Evolutionary conservation across 2,329 filamentous ascomycete genomes (phyloP).

Genomic region (Epichloe gansuensis): DNA sequence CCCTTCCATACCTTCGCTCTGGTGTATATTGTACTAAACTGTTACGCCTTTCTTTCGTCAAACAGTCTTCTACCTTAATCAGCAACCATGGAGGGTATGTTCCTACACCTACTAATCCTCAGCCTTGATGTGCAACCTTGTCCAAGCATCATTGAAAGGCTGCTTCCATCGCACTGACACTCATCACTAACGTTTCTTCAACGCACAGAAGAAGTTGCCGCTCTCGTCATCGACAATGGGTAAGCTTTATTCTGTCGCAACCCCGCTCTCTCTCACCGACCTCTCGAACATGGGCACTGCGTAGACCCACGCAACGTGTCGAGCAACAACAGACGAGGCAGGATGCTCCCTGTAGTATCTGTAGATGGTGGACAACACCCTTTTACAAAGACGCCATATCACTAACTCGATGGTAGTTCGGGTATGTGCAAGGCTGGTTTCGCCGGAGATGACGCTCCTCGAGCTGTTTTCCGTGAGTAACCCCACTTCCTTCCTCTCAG

Average conservation of each 20-base stretch:
- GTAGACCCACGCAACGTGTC: slow-evolving; percentile 5
- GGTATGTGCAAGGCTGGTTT: slow-evolving; percentile 99
- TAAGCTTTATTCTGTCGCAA: slow-evolving; percentile 46
- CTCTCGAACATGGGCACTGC: slow-evolving; percentile 11
- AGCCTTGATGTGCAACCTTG: neutral
- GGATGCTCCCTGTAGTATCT: neutral
- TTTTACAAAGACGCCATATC: slow-evolving; percentile 3
- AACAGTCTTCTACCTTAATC: slow-evolving; percentile 28
- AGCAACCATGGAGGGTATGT: slow-evolving; percentile 45
- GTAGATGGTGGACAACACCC: neutral
- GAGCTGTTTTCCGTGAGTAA: slow-evolving; percentile 98
- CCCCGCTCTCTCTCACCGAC: slow-evolving; percentile 25
- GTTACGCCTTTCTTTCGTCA: slow-evolving; percentile 9
- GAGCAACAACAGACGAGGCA: neutral
- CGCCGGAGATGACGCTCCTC: slow-evolving; percentile 99
- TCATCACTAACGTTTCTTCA: slow-evolving; percentile 30
- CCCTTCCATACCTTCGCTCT: neutral
- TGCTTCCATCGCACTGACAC: slow-evolving; percentile 4
- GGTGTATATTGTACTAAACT: slow-evolving; percentile 3
- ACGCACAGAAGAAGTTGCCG: slow-evolving; percentile 92
- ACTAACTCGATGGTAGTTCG: slow-evolving; percentile 57
- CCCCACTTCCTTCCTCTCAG: slow-evolving; percentile 21
- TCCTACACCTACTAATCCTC: slow-evolving; percentile 6
- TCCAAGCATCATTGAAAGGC: neutral
- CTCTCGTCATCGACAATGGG: slow-evolving; percentile 99